phyloP scores from a whole-genome alignment of 805 yeast species.

The Candida quercuum region DNA sequence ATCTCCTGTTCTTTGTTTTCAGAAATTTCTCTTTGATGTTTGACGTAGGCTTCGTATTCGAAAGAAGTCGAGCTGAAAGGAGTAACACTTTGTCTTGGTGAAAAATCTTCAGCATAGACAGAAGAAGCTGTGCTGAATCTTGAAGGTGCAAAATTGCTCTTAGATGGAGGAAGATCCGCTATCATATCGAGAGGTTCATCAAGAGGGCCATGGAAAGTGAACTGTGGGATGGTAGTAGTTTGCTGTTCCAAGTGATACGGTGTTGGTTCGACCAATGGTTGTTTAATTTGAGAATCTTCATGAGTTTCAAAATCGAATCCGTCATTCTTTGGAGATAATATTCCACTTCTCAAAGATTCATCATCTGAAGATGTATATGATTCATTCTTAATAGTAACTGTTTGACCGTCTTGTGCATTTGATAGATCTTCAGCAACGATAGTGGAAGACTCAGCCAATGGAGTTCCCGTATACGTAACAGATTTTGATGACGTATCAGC shows the following conservation, averaged over 20 bases:
- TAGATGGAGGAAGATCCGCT: conserved; percentile 7
- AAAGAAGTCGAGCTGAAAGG: not conserved
- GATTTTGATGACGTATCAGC: not conserved
- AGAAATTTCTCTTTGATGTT: not conserved
- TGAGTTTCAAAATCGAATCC: not conserved
- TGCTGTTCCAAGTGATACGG: no score
- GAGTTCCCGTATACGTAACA: not conserved
- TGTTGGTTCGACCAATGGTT: no score
- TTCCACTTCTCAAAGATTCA: conserved; percentile 14
- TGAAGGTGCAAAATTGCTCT: conserved; percentile 2
- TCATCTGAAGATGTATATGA: no score
- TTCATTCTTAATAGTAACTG: no score
- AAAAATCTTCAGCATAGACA: conserved; percentile 5
- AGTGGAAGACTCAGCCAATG: not conserved
- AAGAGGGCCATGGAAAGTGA: not conserved
- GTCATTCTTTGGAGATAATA: not conserved
- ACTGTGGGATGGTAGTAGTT: not conserved
- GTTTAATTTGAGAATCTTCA: not conserved
- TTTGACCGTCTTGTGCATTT: no score
- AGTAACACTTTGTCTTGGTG: conserved; percentile 2
- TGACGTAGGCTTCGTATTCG: not conserved
- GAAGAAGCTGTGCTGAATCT: conserved; percentile 9
- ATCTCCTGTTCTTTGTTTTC: not conserved
- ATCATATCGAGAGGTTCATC: not conserved
- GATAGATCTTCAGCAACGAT: no score